phyloP scores from a whole-genome alignment of 2,329 filamentous ascomycete species.

The Sporothrix mexicana region DNA sequence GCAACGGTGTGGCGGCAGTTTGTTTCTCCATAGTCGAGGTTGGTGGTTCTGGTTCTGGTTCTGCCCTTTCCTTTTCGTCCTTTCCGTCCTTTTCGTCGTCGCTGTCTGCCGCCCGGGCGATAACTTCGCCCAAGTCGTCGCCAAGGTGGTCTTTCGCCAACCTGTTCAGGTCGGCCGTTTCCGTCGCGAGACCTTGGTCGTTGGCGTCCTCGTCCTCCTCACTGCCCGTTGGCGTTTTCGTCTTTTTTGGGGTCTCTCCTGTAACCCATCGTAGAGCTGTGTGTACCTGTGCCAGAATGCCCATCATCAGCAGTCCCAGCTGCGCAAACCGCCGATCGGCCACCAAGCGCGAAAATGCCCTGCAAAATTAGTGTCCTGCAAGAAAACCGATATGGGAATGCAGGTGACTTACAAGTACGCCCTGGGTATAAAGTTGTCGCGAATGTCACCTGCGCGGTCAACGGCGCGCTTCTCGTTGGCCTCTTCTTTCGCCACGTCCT shows the following conservation, averaged over 20 bases:
- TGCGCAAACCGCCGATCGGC: slow-evolving; percentile 75
- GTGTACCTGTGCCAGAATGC: slow-evolving; percentile 65
- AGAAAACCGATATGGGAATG: not conserved
- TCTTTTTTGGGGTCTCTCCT: slow-evolving; percentile 37
- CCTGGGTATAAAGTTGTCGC: slow-evolving; percentile 48
- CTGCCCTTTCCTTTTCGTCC: slow-evolving; percentile 11
- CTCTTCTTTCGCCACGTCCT: not conserved
- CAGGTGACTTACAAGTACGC: slow-evolving; percentile 52
- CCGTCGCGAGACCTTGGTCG: not conserved
- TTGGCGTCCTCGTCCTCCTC: not conserved
- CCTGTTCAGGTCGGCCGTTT: not conserved
- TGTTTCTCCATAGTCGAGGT: not conserved
- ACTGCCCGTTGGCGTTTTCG: not conserved
- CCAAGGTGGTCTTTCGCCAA: not conserved
- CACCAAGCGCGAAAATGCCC: slow-evolving; percentile 70
- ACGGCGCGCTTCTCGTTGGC: slow-evolving; percentile 21
- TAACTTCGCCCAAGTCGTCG: slow-evolving; percentile 37
- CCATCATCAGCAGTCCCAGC: slow-evolving; percentile 72
- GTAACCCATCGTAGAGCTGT: slow-evolving; percentile 50
- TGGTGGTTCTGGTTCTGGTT: not conserved
- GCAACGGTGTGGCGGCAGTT: too few species aligned
- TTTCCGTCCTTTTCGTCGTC: slow-evolving; percentile 37
- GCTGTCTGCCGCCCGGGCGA: slow-evolving; percentile 48
- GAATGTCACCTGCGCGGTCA: slow-evolving; percentile 49
- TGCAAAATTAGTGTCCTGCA: slow-evolving; percentile 42